Evolutionary conservation across 352 stramenopile species (phyloP).

Genomic region (Pythium phragmiticola): DNA sequence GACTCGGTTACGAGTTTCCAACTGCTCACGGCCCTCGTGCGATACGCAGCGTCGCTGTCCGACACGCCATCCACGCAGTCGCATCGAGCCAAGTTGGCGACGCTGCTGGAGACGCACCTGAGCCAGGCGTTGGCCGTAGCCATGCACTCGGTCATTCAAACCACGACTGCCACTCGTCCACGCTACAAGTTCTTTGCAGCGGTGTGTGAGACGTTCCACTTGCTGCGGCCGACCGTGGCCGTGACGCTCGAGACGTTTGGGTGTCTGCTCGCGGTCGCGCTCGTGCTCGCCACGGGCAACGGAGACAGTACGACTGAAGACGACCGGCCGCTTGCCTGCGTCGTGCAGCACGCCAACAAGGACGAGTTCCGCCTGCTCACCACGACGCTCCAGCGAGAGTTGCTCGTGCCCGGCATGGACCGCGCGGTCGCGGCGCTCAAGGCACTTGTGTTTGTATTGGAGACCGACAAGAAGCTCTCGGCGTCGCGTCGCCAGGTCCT

Average conservation of each 20-base stretch:
- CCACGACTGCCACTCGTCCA: constrained; percentile 4
- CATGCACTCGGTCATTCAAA: constrained; percentile 43
- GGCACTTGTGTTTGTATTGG: constrained; percentile 50
- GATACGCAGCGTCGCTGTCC: constrained; percentile 32
- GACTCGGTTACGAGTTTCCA: constrained; percentile 34
- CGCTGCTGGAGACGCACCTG: constrained; percentile 28
- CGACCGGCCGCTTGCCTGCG: constrained; percentile 7
- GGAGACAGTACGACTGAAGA: background rate
- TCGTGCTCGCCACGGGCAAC: constrained; percentile 28
- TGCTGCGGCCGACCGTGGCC: constrained; percentile 41
- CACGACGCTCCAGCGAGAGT: constrained; percentile 55
- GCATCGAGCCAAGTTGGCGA: constrained; percentile 9
- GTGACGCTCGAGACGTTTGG: constrained; percentile 61
- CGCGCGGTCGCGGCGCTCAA: constrained; percentile 60
- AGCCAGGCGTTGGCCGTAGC: constrained; percentile 35
- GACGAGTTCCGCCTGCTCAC: constrained; percentile 70
- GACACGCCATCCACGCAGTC: background rate
- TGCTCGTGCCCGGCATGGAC: constrained; percentile 30
- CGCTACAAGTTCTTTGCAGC: constrained; percentile 49
- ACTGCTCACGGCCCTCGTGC: constrained; percentile 48
- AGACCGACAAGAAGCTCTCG: constrained; percentile 63
- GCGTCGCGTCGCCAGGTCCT: constrained; percentile 45
- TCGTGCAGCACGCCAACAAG: constrained; percentile 65
- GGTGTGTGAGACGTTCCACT: constrained; percentile 54
- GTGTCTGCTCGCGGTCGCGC: constrained; percentile 53